These are phyloP conservation scores for Salix arbutifolia DNA, from an alignment of 345 rosid species.

Conservation along the genomic window DNA sequence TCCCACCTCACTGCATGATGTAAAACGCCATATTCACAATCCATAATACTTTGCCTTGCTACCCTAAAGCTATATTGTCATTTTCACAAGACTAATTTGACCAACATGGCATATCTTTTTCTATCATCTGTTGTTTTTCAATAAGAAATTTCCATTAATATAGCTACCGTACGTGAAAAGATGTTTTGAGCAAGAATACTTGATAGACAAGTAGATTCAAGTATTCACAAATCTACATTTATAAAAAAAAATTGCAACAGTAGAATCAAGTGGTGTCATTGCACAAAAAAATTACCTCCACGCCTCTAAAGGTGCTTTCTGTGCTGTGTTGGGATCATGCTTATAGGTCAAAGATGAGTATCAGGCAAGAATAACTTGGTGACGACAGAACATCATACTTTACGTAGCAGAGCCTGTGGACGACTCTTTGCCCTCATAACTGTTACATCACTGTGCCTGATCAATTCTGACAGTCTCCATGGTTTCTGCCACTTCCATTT, in stretches of 20 bases:
- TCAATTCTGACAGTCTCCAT: constrained; percentile 95
- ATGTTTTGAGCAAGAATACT: neutral
- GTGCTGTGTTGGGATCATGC: constrained; percentile 20
- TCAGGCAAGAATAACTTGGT: constrained; percentile 14
- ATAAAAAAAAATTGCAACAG: neutral
- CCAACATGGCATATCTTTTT: neutral
- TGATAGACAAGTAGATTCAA: too few relatives aligned
- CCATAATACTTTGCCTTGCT: neutral
- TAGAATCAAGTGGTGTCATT: neutral
- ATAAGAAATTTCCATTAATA: neutral
- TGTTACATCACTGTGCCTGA: constrained; percentile 81
- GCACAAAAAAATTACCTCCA: constrained; percentile 38
- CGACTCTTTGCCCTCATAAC: constrained; percentile 67
- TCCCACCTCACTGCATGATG: constrained; percentile 32
- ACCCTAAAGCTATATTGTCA: neutral
- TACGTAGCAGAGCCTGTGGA: constrained; percentile 39
- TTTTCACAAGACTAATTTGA: neutral
- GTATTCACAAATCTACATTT: neutral
- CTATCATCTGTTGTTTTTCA: neutral
- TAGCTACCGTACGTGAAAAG: neutral
- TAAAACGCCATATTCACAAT: constrained; percentile 4
- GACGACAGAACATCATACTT: constrained; percentile 26
- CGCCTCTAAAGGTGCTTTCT: constrained; percentile 20
- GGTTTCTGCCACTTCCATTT: constrained; percentile 99
- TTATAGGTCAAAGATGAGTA: constrained; percentile 28